A percentile compares a stretch with the other conserved stretches of the same genome.
phyloP scores from a whole-genome alignment of 176 grass and related monocot genomes.

The Tillandsia fasciculata region DNA sequence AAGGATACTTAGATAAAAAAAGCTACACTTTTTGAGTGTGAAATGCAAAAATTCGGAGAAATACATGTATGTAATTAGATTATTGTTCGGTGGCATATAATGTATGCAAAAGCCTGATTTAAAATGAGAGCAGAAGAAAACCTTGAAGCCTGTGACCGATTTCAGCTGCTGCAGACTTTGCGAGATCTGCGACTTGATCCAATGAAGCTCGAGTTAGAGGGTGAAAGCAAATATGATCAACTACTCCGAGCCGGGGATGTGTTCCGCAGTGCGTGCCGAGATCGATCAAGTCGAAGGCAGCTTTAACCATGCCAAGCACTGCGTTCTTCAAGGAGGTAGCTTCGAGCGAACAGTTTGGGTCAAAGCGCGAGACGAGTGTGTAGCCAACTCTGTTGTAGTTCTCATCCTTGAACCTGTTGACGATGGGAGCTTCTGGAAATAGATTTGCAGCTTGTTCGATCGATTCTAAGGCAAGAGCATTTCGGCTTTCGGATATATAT shows the following conservation, averaged over 20 bases:
- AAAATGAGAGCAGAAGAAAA: not conserved
- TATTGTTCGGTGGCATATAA: too few relatives aligned
- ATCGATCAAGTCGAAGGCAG: conserved; percentile 16
- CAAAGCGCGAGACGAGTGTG: conserved; percentile 58
- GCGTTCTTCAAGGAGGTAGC: conserved; percentile 30
- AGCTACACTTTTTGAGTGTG: too few relatives aligned
- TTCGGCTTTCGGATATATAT: conserved; percentile 80
- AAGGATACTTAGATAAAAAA: too few relatives aligned
- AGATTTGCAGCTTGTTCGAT: conserved; percentile 50
- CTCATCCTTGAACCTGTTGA: conserved; percentile 54
- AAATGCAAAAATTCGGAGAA: not conserved
- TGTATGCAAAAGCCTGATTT: not conserved
- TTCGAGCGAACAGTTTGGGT: conserved; percentile 6
- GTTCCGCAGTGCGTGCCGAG: conserved; percentile 13
- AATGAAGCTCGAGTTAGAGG: conserved; percentile 8
- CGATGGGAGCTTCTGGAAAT: conserved; percentile 30
- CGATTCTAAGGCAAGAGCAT: conserved; percentile 33
- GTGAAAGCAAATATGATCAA: conserved; percentile 22
- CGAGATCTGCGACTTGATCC: conserved; percentile 6
- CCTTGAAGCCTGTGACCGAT: conserved; percentile 15
- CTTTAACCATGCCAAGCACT: conserved; percentile 37
- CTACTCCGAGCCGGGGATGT: conserved; percentile 17
- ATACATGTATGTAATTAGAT: not conserved
- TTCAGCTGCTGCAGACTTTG: conserved; percentile 9
- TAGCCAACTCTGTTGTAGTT: conserved; percentile 66